Evolutionary conservation across 2,329 filamentous ascomycete genomes (phyloP).

Genomic region (Paecilomyces niveus): DNA sequence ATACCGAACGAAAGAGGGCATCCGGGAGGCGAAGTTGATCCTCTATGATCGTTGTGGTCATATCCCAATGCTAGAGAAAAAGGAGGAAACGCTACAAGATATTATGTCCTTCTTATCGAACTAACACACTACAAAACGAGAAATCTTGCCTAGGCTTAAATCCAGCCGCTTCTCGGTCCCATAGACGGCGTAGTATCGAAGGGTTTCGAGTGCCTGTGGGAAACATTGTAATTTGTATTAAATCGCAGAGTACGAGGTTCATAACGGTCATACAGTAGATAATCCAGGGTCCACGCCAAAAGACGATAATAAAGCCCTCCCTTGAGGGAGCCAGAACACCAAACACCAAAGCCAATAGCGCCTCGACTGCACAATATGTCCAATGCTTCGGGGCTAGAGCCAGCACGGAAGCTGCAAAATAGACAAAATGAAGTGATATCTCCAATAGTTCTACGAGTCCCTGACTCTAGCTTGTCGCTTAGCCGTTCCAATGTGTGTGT

Average conservation of each 20-base stretch:
- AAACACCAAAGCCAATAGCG: neutral
- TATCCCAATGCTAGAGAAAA: conserved; percentile 21
- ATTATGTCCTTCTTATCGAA: conserved; percentile 10
- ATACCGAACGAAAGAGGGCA: conserved; percentile 9
- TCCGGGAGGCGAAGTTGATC: conserved; percentile 7
- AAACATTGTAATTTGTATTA: neutral
- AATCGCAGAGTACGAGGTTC: neutral
- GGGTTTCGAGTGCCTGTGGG: neutral
- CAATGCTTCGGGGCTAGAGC: neutral
- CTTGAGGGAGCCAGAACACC: neutral
- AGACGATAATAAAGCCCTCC: neutral
- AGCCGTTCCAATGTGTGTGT: conserved; percentile 86
- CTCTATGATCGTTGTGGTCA: conserved; percentile 17
- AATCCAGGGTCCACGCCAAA: neutral
- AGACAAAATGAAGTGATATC: conserved; percentile 13
- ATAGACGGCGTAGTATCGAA: neutral
- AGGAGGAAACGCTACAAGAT: conserved; percentile 9
- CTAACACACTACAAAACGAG: neutral
- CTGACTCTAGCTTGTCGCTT: conserved; percentile 41
- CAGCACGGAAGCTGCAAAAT: conserved; percentile 1
- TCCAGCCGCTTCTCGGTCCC: neutral
- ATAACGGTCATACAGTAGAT: neutral
- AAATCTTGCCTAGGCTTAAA: neutral
- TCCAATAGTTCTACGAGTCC: conserved; percentile 20
- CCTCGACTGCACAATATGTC: neutral